Evolutionary conservation across 169 alveolate species (phyloP).

Genomic region (Cystoisospora suis): DNA sequence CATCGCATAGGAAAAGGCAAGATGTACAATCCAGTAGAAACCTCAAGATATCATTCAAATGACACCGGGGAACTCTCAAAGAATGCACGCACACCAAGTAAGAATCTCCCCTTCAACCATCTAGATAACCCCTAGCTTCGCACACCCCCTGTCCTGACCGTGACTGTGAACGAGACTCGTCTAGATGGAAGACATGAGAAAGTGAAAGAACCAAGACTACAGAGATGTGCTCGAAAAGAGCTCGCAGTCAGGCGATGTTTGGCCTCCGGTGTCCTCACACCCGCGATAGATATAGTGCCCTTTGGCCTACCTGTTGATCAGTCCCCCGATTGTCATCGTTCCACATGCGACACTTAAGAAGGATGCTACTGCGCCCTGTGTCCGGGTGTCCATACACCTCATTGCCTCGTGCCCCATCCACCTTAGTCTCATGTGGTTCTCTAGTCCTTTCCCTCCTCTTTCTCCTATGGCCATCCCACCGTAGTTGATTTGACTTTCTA

Average conservation of each 20-base stretch:
- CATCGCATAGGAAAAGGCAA: too few species aligned
- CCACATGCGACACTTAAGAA: not conserved
- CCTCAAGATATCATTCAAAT: too few species aligned
- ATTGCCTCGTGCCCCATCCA: not conserved
- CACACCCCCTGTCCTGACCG: too few species aligned
- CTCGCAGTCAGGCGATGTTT: not conserved
- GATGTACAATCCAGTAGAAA: too few species aligned
- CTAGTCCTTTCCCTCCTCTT: not conserved
- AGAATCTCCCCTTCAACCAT: too few species aligned
- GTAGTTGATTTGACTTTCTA: not conserved
- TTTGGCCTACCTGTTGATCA: not conserved
- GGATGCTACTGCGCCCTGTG: not conserved
- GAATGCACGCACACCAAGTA: too few species aligned
- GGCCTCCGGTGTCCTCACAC: too few species aligned
- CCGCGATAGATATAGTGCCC: too few species aligned
- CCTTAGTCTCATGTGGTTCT: too few species aligned
- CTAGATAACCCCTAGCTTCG: too few species aligned
- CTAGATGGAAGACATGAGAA: not conserved
- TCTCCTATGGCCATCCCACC: not conserved
- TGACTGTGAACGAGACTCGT: not conserved
- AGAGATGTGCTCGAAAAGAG: not conserved
- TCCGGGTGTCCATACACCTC: constrained; percentile 13
- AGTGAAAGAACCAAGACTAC: not conserved
- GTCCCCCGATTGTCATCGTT: not conserved
- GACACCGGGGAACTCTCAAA: too few species aligned